Base-by-base conservation (phyloP, 768 basidiomycete genomes). In the Imleria badia region DNA sequence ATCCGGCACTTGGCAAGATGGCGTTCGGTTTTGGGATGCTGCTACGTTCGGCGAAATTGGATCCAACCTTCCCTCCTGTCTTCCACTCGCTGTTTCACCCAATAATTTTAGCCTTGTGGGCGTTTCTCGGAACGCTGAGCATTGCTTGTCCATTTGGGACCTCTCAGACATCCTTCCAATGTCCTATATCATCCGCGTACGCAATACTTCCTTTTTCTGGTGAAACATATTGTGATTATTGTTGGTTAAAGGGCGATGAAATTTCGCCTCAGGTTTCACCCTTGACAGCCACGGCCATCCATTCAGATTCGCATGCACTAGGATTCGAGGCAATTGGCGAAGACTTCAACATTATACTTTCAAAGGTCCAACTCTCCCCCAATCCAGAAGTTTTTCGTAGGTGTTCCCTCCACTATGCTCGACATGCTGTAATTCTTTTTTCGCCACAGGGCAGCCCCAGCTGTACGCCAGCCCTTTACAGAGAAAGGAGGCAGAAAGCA, bases 11-110 rank as follows among this genome's bases (percentile, higher is more conserved):
- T 22, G 10, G 36, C 30, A 45, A 6, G 35, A 29, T 19, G 54
- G 46, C 2, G 31, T 49, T 31, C 47, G 42, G 23, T 57, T 57
- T 40, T 39, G 42, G 54, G 56, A 57, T 30, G 44, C 54, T 35
- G 35, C 30, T 6, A 48, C 46, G 6, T 56, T 56, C 43, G 2
- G 31, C 15, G 46, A 57, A 10, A 56, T 56, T 35, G 56, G 42
- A 22, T 15, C 29, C 41, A 48, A 15, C 14, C 46, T 48, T 36
- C 45, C 55, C 1, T 47, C 46, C 7, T 54, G 19, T 22, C 33
- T 40, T 35, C 54, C 44, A 6, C 22, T 56, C 1, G 41, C 41
- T 23, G 22, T 57, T 44, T 57, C 56, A 34, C 36, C 36, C 12
- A 5, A 56, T 19, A 34, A 57, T 6, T 26, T 26, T n/a, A 31